These are phyloP conservation scores for Microcera coccophila DNA, from an alignment of 2,329 filamentous ascomycete species.

Conservation along the genomic window DNA sequence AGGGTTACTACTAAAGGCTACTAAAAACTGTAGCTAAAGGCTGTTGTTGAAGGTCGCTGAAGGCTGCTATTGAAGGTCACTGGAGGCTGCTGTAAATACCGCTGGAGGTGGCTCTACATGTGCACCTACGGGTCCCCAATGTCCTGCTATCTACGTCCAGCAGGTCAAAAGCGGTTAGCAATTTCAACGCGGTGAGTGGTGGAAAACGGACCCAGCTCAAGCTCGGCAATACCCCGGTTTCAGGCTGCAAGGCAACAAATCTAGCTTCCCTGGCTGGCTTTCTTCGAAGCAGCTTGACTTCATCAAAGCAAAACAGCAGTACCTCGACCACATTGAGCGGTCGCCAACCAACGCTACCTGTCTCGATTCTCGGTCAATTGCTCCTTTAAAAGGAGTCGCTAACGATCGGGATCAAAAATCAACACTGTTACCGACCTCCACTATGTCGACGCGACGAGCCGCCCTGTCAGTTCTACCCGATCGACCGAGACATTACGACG, in stretches of 20 bases:
- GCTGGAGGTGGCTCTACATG: too few species aligned
- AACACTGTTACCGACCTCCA: slow-evolving; percentile 3
- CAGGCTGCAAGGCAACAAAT: slow-evolving; percentile 22
- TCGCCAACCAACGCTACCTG: slow-evolving; percentile 13
- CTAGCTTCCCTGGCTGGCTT: slow-evolving; percentile 14
- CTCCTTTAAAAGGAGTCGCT: slow-evolving; percentile 13
- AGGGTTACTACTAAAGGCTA: too few species aligned
- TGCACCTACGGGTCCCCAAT: too few species aligned
- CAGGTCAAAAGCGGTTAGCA: too few species aligned
- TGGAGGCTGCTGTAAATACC: too few species aligned
- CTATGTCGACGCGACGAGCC: slow-evolving; percentile 42
- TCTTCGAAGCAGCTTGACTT: slow-evolving; percentile 15
- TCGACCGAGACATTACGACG: slow-evolving; percentile 7
- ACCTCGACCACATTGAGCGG: slow-evolving; percentile 10
- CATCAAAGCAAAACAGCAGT: slow-evolving; percentile 9
- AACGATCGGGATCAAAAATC: slow-evolving; percentile 13
- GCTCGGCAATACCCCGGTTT: slow-evolving; percentile 18
- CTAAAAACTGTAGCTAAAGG: too few species aligned
- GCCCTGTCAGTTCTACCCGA: slow-evolving; percentile 42
- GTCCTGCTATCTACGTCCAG: too few species aligned
- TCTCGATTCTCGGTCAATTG: slow-evolving; percentile 18
- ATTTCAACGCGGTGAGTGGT: too few species aligned
- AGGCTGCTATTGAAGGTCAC: too few species aligned
- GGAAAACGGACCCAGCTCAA: too few species aligned
- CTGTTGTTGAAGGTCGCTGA: too few species aligned